Evolutionary conservation across 148 eudicot species (phyloP), one percentile per base, ranked within the genome.

Genomic region (Rhododendron simsii): DNA sequence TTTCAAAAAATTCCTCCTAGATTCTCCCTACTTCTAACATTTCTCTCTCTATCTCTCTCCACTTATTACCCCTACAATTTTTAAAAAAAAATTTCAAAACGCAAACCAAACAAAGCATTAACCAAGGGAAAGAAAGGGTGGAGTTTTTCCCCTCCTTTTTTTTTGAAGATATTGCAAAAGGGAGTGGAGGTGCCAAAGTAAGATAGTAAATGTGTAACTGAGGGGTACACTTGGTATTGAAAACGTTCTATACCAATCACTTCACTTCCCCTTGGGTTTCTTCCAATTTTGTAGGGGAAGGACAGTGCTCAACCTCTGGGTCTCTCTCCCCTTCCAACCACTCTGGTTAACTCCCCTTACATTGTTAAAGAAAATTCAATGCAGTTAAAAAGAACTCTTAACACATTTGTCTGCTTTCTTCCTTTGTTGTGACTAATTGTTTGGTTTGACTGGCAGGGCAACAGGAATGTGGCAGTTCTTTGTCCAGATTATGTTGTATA

Each of bases 401-500:
- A 61, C 21, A 35, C 48, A 73, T 37, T 23, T 81, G 28, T 33
- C 30, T 37, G 5, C 4, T 51, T 57, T 59, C 63, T 73, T 84
- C 44, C 50, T 67, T 50, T 47, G 35, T 80, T 80, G 41, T 30
- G 77, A 82, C 48, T 26, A 12, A 3, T 78, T 78, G 65, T 83
- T 65, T 35, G 26, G 45, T 81, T 51, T 84, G 71, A 74, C 84
- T 91, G 57, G 86, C 95, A 95, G 96, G 94, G 84, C 33, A 84
- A 88, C 35, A 81, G 67, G 71, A 85, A 85, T 83, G 20, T 76
- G 82, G 79, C 83, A 30, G 85, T 89, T 83, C 82, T 57, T 86
- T 83, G 59, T 78, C 90, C 95, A 2, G 98, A 93, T 80, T 93
- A 91, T 89, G 86, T 93, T 87, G 41, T 55, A 26, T 92, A 88